Conservation (phyloP, 352 stramenopile species). For the Bremia lactucae region DNA sequence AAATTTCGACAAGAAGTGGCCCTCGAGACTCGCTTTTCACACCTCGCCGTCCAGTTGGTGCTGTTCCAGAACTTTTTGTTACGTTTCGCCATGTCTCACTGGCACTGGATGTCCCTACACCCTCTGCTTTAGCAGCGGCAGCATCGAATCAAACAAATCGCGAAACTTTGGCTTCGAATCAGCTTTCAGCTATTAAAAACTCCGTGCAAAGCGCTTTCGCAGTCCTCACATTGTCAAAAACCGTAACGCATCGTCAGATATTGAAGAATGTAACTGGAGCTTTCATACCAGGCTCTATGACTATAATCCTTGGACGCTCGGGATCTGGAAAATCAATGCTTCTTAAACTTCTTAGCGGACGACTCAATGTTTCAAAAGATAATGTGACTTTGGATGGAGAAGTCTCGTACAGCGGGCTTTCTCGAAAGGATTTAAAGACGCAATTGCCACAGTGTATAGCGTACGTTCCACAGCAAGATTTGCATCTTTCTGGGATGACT, state of each 20-base stretch:
- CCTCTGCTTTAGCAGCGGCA: constrained; percentile 14
- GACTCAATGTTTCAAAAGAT: constrained; percentile 13
- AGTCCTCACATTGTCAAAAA: constrained; percentile 28
- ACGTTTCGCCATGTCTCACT: constrained; percentile 29
- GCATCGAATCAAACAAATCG: constrained; percentile 18
- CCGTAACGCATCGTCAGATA: constrained; percentile 29
- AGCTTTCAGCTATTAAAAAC: constrained; percentile 44
- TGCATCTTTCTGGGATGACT: constrained; percentile 76
- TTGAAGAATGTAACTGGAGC: constrained; percentile 28
- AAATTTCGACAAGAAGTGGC: constrained; percentile 1
- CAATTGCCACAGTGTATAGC: constrained; percentile 35
- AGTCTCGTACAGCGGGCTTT: constrained; percentile 35
- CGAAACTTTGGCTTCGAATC: constrained; percentile 23
- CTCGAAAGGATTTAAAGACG: constrained; percentile 12
- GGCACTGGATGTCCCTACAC: constrained; percentile 14
- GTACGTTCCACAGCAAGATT: constrained; percentile 53
- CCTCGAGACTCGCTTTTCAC: constrained; percentile 16
- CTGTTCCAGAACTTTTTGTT: constrained; percentile 21
- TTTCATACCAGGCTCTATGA: constrained; percentile 37
- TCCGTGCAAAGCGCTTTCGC: constrained; percentile 27
- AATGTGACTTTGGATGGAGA: constrained; percentile 20
- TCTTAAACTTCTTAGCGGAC: constrained; percentile 32
- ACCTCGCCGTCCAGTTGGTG: constrained; percentile 15
- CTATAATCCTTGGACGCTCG: constrained; percentile 36
- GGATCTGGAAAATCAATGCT: constrained; percentile 40